Base-by-base conservation (phyloP, 2,329 filamentous ascomycete species). In the Claviceps spartinae region DNA sequence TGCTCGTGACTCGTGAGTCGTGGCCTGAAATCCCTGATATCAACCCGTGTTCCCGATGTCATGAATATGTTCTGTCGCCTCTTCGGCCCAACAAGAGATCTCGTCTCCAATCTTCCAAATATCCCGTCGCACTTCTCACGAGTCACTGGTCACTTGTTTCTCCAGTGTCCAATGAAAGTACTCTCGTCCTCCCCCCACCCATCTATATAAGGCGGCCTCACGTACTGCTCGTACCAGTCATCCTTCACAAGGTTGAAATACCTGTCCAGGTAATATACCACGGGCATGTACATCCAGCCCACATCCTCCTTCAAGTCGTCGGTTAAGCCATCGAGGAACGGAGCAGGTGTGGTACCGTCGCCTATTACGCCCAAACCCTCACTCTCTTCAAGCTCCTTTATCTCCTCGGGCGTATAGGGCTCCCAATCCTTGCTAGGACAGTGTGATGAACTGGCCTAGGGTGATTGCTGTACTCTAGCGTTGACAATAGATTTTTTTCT, bases 241-340 rank as follows among this genome's bases (percentile, higher is more conserved):
- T 14, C 14, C 30, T 30, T 42, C 26, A 20, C 22, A 11, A 49
- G 47, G 16, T 14, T 30, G 18, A 41, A 37, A 34, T 43, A 49
- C 38, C 26, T 43, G 9, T 20, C 20, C 6, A 43, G 18, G 38
- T 42, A 49, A 13, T 20, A 16, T 1, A 20, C 4, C 38, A 49
- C 37, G 16, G 47, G 37, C 47, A 49, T 20, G 38, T 49, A 49
- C 47, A 49, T 49, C 47, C 47, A 49, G 24, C 47, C 47, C 38
- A 43, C 38, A 18, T 49, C 47, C 22, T 49, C 47, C 24, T 43
- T 38, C 4, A 5, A 5, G 38, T 49, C 7, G 7, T 42, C 22
- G 9, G 47, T 41, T 14, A n/a, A 14, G 22, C 37, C 37, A 30
- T 49, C 47, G 18, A 41, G 37, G 7, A 30, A 49, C 1, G 47